Evolutionary conservation across 2,329 filamentous ascomycete genomes (phyloP).

Genomic region (Monosporascus sp.): DNA sequence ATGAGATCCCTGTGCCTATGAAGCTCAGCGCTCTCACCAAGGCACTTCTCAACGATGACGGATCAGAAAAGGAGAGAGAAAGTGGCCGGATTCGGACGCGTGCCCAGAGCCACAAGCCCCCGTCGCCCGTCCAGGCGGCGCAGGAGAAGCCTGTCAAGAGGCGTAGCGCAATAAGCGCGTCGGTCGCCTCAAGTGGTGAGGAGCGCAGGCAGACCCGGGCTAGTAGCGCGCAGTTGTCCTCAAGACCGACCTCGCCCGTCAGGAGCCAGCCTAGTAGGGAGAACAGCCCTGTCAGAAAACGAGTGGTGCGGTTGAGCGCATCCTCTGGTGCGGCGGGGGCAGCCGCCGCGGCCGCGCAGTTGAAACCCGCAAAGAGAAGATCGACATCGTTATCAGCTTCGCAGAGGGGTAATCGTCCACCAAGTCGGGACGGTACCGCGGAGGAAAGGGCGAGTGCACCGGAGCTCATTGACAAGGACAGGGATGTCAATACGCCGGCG

Average conservation of each 20-base stretch:
- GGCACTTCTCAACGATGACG: constrained; percentile 66
- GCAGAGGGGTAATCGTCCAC: constrained; percentile 30
- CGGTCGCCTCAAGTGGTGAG: constrained; percentile 36
- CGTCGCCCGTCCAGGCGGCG: constrained; percentile 32
- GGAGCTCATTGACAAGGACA: constrained; percentile 25
- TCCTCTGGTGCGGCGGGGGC: constrained; percentile 29
- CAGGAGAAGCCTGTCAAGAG: constrained; percentile 32
- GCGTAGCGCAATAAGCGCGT: constrained; percentile 43
- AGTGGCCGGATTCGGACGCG: constrained; percentile 35
- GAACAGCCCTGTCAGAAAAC: constrained; percentile 48
- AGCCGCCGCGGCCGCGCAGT: constrained; percentile 15
- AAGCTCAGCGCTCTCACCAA: constrained; percentile 92
- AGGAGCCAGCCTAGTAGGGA: constrained; percentile 37
- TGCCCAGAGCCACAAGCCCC: constrained; percentile 35
- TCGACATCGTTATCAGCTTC: constrained; percentile 44
- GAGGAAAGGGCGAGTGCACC: constrained; percentile 33
- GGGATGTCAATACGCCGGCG: constrained; percentile 48
- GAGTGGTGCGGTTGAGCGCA: constrained; percentile 52
- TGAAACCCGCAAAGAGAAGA: constrained; percentile 36
- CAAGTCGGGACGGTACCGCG: constrained; percentile 34
- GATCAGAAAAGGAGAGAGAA: constrained; percentile 42
- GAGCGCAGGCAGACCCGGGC: constrained; percentile 42
- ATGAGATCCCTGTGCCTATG: constrained; percentile 86
- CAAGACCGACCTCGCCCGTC: constrained; percentile 37
- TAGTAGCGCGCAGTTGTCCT: constrained; percentile 40